Percentiles rank a stretch among this genome's conserved stretches.
Conservation (phyloP, 352 stramenopile genomes). For the Phytophthora sp. region DNA sequence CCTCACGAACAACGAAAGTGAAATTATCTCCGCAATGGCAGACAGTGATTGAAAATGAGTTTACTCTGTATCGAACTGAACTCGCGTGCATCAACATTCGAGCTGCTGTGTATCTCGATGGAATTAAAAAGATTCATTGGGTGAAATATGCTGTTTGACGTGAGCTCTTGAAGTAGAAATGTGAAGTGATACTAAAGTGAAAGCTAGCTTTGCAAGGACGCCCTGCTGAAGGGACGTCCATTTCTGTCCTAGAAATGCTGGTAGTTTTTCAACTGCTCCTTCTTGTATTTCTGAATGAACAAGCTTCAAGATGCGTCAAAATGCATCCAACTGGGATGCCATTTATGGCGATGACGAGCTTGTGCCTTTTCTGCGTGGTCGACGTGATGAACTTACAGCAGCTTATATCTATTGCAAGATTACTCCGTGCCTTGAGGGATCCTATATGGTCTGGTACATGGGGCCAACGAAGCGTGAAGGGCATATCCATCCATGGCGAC, state of each 20-base stretch:
- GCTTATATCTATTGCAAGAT: not conserved
- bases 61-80: not conserved
- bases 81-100: not conserved
- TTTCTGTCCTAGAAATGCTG: no score
- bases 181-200: no score
- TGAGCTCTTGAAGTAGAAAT: no score
- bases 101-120: not conserved
- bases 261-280: no score
- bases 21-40: conserved; percentile 2
- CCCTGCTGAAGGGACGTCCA: no score
- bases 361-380: not conserved
- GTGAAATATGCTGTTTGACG: not conserved
- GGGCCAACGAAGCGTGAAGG: not conserved
- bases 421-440: not conserved
- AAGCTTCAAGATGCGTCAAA: not conserved
- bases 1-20: not conserved
- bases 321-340: not conserved
- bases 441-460: not conserved
- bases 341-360: not conserved
- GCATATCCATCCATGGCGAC: conserved; percentile 7
- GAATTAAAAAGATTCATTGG: not conserved
- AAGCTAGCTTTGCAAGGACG: no score
- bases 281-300: no score
- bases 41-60: conserved; percentile 17
- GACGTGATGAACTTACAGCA: not conserved